phyloP scores from a whole-genome alignment of 75 land plant species.

The Selaginella tamariscina region DNA sequence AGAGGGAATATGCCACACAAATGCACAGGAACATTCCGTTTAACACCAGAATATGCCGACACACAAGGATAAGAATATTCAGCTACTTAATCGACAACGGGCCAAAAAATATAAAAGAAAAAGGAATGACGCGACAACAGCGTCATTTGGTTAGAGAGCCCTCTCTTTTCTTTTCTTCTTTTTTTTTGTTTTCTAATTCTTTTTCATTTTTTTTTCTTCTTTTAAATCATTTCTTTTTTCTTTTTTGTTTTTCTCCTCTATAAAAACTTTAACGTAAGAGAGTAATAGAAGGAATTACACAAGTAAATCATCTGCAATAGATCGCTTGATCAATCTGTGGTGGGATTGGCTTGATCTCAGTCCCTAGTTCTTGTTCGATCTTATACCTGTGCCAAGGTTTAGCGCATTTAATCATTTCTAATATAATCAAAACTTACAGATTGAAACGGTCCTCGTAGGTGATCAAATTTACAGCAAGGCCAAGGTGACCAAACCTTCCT shows the following conservation, averaged over 20 bases:
- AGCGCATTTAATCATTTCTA: background rate
- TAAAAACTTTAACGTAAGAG: background rate
- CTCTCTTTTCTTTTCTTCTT: background rate
- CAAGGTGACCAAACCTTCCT: slow-evolving; percentile 94
- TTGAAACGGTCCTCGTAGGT: slow-evolving; percentile 93
- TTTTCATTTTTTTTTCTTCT: background rate
- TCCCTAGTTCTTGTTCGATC: slow-evolving; percentile 91
- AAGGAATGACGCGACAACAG: no score
- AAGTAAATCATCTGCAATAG: slow-evolving; percentile 48
- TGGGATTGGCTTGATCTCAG: slow-evolving; percentile 84
- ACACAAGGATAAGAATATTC: no score
- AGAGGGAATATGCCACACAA: no score
- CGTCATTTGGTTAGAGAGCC: background rate
- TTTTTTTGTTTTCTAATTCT: background rate
- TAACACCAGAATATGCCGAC: no score
- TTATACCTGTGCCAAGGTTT: slow-evolving; percentile 44
- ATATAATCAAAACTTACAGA: slow-evolving; percentile 36
- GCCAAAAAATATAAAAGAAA: no score
- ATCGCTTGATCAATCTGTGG: slow-evolving; percentile 85
- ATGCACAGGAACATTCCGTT: no score
- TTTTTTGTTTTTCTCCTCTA: background rate
- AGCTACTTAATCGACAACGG: no score
- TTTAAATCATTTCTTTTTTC: background rate
- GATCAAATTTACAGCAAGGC: slow-evolving; percentile 84
- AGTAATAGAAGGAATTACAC: background rate